Conservation (phyloP, 352 stramenopile species). For the Nothophytophthora sp. region DNA sequence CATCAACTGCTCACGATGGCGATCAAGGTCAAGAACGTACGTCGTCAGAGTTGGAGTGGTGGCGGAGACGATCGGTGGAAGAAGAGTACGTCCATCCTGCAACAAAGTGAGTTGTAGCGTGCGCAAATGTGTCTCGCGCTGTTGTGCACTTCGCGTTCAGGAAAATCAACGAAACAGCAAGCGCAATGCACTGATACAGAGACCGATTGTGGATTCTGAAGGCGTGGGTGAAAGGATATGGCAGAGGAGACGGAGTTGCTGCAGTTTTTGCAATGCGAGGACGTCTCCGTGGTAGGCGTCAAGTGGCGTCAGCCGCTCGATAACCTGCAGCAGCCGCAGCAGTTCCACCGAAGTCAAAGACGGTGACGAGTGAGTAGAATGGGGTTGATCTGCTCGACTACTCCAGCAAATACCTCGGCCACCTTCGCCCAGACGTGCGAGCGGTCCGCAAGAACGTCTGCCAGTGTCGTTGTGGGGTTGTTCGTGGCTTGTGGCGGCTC, state of each 20-base stretch:
- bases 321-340: conserved; percentile 19
- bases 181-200: background rate
- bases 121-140: conserved; percentile 59
- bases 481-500: background rate
- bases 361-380: background rate
- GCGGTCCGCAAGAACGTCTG: conserved; percentile 22
- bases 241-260: conserved; percentile 59
- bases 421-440: conserved; percentile 35
- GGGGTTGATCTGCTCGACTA: background rate
- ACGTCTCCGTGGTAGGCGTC: conserved; percentile 38
- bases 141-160: conserved; percentile 29
- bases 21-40: conserved; percentile 12
- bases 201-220: background rate
- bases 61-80: background rate
- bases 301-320: conserved; percentile 27
- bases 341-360: background rate
- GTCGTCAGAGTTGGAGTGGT: background rate
- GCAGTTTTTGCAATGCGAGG: conserved; percentile 42
- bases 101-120: conserved; percentile 58
- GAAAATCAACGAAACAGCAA: background rate
- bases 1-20: conserved; percentile 4
- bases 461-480: conserved; percentile 9
- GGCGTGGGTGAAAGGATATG: conserved; percentile 53
- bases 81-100: conserved; percentile 25
- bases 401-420: conserved; percentile 23